Evolutionary conservation across 176 grass and related monocot genomes (phyloP), one percentile per base, ranked within the genome.

Genomic region (Paspalum vaginatum): DNA sequence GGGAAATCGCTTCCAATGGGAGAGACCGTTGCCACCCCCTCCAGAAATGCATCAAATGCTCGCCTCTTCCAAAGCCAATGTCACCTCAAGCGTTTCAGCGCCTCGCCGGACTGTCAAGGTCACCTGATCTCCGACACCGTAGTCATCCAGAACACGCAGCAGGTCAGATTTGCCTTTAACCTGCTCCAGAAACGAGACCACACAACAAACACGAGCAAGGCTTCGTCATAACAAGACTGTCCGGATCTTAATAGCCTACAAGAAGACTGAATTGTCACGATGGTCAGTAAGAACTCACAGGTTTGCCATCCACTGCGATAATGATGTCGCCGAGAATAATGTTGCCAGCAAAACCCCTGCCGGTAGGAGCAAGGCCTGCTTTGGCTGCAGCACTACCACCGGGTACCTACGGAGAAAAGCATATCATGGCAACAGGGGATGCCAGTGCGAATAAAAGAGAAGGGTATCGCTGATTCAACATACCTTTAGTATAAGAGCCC

Each of bases 321-420:
- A 99, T 93, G 61, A 93, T 72, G 20, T 99, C 96, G 37, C 92
- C 96, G 0, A 99, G 86, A 80, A 93, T 52, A 44, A 99, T 99
- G 0, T 93, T 99, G 68, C 96, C 96, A 58, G 92, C 88, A 27
- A 99, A 93, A 17, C 90, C 86, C 91, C 96, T 87, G 20, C 69
- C 72, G 9, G 88, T 91, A 60, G 86, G 75, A 84, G 92, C 6
- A 1, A 99, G 79, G n/a, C 92, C 96, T 47, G 84, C 92, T 85
- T 99, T 93, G 41, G 88, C 96, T 62, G 91, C 92, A 67, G 75
- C 57, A 68, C 87, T 91, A 21, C 77, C 90, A 14, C 46, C 72
- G 49, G 84, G 81, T 85, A 99, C 86, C 92, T 99, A 68, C 22
- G 11, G 11, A 43, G 39, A 12, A 41, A 18, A 79, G 65, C 2